Evolutionary conservation across 2,329 filamentous ascomycete species (phyloP).

Genomic region (Pseudocercospora eumusae): DNA sequence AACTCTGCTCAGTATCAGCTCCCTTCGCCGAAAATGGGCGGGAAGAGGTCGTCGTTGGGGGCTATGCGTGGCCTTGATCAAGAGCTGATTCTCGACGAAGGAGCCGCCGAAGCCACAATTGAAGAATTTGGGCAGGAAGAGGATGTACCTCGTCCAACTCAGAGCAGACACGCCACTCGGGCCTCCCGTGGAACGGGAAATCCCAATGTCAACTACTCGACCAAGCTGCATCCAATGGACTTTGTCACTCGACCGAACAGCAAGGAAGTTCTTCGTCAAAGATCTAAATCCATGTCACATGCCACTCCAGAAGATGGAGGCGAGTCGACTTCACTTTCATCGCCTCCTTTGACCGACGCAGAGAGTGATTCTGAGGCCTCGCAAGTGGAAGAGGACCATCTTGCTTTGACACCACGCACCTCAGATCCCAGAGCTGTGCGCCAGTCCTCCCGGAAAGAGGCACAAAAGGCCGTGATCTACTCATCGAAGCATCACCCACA

Average conservation of each 20-base stretch:
- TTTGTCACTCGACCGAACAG: constrained; percentile 28
- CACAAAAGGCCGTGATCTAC: constrained; percentile 31
- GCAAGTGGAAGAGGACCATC: constrained; percentile 3
- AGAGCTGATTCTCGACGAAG: constrained; percentile 13
- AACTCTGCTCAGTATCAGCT: not conserved
- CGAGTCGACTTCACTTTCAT: not conserved
- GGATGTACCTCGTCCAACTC: not conserved
- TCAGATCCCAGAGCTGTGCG: constrained; percentile 31
- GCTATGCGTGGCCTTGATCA: constrained; percentile 22
- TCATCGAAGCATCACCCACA: constrained; percentile 32
- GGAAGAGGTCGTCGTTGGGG: not conserved
- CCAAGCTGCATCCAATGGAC: constrained; percentile 36
- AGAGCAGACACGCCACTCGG: constrained; percentile 23
- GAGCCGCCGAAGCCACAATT: constrained; percentile 11
- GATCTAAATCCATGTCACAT: constrained; percentile 20
- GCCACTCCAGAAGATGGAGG: constrained; percentile 4
- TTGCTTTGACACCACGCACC: constrained; percentile 12
- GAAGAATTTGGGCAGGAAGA: constrained; percentile 14
- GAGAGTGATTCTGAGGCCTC: constrained; percentile 10
- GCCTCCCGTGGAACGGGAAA: constrained; percentile 19
- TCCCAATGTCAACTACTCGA: constrained; percentile 21
- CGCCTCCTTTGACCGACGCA: not conserved
- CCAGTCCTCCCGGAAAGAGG: constrained; percentile 27
- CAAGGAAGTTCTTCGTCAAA: constrained; percentile 16
- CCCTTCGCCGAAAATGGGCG: not conserved